Base-by-base conservation (phyloP, 2,329 filamentous ascomycete species). In the Sporothrix mexicana region DNA sequence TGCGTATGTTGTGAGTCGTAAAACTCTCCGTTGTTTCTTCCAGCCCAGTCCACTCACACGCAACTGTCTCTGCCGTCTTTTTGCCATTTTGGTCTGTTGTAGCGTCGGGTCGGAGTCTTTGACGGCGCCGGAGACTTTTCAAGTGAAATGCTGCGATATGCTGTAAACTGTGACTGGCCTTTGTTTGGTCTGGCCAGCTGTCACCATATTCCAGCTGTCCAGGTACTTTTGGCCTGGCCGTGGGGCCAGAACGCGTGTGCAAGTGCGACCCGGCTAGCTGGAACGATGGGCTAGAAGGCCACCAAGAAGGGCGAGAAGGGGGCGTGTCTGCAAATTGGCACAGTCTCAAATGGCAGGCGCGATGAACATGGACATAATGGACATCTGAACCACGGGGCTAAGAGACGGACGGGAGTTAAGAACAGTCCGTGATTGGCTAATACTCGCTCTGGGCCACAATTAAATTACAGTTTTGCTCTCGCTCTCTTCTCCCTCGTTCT, bases 41-140 rank as follows among this genome's bases (percentile, higher is more conserved):
- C 4, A 17, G 47, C 12, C 47, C n/a, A n/a, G 15, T 15, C 7
- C 13, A 10, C n/a, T 4, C 51, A 55, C 51, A 55, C 45, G 9
- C 4, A 36, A 47, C 45, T 47, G 45, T 13, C 12, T 13, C 12
- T 13, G 15, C 45, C 7, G 23, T 20, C 20, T 17, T 53, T 55
- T 25, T 23, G 13, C 51, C 8, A 10, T 55, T 23, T 55, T 55
- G 20, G n/a, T n/a, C 13, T 12, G 45, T 36, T 2, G 23, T 67
- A 67, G 62, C 43, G 45, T 69, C 66, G 66, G 66, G 47, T 69
- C 66, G 47, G 66, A 55, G 47, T 55, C 23, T 55, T 43, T 69
- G 15, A 7, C 15, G 45, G 15, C 17, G 47, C 49, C 66, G 66
- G 66, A 49, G 45, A 51, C 62, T 67, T 51, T 67, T 8, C 23